Percentiles rank a stretch among this genome's conserved stretches.
Evolutionary conservation across 75 land plant species (phyloP).

Genomic region (Azolla pinnata): DNA sequence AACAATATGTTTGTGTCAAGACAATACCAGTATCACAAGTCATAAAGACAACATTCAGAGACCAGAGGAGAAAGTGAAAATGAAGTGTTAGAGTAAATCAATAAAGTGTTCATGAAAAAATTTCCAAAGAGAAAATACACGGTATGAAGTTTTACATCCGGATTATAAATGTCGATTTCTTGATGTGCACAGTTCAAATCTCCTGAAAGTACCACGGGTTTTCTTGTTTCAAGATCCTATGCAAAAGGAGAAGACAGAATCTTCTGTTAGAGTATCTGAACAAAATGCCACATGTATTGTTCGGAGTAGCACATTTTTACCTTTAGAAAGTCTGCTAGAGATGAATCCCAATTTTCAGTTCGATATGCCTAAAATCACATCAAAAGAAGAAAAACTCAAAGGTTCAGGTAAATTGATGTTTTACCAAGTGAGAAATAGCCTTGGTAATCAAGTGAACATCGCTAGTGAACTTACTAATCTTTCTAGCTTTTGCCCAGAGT

Average conservation of each 20-base stretch:
- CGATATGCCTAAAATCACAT: constrained; percentile 48
- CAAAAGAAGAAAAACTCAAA: neutral
- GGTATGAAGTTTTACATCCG: too few species aligned
- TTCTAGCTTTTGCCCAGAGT: constrained; percentile 80
- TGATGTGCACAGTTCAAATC: constrained; percentile 93
- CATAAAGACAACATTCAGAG: too few species aligned
- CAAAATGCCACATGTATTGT: neutral
- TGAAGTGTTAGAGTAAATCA: too few species aligned
- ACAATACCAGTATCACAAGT: too few species aligned
- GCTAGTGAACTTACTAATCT: constrained; percentile 66
- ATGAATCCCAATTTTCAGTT: constrained; percentile 69
- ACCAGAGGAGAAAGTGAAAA: too few species aligned
- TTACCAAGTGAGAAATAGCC: too few species aligned
- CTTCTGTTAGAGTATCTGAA: neutral
- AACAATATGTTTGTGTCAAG: too few species aligned
- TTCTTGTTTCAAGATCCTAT: constrained; percentile 76
- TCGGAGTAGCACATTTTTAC: constrained; percentile 10
- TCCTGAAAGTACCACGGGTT: constrained; percentile 90
- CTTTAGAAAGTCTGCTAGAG: constrained; percentile 66
- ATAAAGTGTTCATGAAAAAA: too few species aligned
- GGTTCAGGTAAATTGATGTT: too few species aligned
- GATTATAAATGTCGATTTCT: constrained; percentile 85
- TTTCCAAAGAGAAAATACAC: too few species aligned
- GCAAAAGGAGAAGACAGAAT: neutral
- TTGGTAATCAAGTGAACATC: too few species aligned